Conservation (phyloP, 768 basidiomycete species). For the Tricholoma terreum region DNA sequence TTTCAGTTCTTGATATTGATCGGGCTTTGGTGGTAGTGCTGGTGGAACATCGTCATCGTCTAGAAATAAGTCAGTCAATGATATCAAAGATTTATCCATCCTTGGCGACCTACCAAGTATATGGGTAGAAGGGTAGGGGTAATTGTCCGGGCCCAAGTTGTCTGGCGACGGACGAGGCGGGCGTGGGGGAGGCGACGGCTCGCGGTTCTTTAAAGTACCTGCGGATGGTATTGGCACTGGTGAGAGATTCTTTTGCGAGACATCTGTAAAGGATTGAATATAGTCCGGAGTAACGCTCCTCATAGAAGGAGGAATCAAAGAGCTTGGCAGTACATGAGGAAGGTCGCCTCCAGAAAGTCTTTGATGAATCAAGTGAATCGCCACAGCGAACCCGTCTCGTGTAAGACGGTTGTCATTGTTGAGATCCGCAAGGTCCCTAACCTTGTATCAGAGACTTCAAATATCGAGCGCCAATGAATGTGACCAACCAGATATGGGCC, state of each 20-base stretch:
- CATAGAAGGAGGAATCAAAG: slow-evolving; percentile 29
- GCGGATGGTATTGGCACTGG: neutral
- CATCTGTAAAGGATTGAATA: neutral
- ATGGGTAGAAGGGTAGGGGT: neutral
- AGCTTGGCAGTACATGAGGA: slow-evolving; percentile 29
- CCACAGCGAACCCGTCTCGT: slow-evolving; percentile 36
- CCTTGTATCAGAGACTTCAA: neutral
- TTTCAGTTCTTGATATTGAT: slow-evolving; percentile 1
- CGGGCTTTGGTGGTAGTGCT: neutral
- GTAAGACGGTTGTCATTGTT: slow-evolving; percentile 32
- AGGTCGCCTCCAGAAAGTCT: slow-evolving; percentile 30
- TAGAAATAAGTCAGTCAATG: neutral
- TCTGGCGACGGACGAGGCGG: neutral
- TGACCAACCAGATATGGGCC: slow-evolving; percentile 37
- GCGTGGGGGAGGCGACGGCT: neutral
- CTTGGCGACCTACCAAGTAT: neutral
- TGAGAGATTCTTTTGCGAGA: neutral
- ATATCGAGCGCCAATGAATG: neutral
- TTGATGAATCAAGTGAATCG: slow-evolving; percentile 34
- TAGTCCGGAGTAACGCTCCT: slow-evolving; percentile 4
- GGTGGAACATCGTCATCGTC: neutral
- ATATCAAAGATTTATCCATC: neutral
- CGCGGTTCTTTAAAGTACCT: neutral
- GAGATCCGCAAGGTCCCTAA: slow-evolving; percentile 34
- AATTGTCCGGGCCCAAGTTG: neutral